phyloP scores from a whole-genome alignment of 192 early-diverging fungal genomes.

The Entomortierella lignicola region DNA sequence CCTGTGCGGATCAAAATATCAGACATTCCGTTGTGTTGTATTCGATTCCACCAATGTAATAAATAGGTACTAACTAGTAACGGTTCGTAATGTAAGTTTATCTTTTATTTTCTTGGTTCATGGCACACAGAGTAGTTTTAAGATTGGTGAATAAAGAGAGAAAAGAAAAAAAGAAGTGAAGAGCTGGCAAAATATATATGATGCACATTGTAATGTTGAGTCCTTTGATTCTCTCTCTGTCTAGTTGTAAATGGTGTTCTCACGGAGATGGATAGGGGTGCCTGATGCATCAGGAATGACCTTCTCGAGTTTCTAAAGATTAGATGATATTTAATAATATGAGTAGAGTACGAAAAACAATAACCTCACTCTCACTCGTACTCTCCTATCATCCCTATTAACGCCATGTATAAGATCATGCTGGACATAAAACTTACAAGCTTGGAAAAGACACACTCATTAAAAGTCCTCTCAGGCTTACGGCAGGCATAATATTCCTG shows the following conservation, averaged over 20 bases:
- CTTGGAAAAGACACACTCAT: conserved; percentile 89
- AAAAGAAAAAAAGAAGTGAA: neutral
- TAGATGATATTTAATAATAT: neutral
- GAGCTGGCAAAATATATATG: neutral
- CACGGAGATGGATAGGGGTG: conserved; percentile 49
- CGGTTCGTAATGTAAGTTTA: no score
- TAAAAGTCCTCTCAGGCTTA: conserved; percentile 80
- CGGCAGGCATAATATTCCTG: conserved; percentile 88
- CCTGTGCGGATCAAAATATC: no score
- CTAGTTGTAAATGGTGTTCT: conserved; percentile 55
- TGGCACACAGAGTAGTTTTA: neutral
- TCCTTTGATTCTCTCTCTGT: neutral
- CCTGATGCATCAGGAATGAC: conserved; percentile 71
- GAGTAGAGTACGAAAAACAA: neutral
- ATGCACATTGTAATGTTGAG: neutral
- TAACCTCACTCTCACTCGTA: neutral
- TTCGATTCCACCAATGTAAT: no score
- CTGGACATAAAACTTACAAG: conserved; percentile 66
- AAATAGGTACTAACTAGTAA: no score
- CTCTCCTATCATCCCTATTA: no score
- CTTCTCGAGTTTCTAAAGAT: conserved; percentile 72
- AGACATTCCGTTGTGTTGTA: no score
- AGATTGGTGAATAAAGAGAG: neutral
- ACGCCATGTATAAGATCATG: neutral
- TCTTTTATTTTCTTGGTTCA: neutral